Conservation (phyloP, 768 basidiomycete species). For the Coprinellus micaceus region DNA sequence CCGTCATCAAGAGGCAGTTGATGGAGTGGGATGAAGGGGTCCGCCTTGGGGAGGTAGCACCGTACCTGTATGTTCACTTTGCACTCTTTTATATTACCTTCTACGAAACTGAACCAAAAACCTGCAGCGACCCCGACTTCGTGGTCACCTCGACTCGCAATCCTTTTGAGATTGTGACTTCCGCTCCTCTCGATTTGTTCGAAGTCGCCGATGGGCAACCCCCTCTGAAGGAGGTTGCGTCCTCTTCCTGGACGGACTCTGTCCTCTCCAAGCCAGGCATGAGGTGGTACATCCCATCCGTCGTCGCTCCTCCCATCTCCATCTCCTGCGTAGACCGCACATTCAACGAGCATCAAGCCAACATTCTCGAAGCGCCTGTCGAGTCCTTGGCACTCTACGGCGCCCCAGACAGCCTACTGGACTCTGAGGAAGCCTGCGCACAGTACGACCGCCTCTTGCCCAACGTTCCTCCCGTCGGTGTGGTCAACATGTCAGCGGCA, state of each 20-base stretch:
- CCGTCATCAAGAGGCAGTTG: constrained; percentile 57
- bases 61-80: constrained; percentile 40
- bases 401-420: constrained; percentile 60
- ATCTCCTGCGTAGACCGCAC: constrained; percentile 71
- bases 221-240: constrained; percentile 57
- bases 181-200: constrained; percentile 26
- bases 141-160: constrained; percentile 33
- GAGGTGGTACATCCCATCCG: constrained; percentile 84
- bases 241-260: constrained; percentile 63
- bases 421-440: constrained; percentile 50
- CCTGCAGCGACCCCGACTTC: constrained; percentile 51
- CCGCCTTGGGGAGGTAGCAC: constrained; percentile 34
- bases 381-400: constrained; percentile 82
- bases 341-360: constrained; percentile 69
- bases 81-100: too few species aligned
- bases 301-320: constrained; percentile 78
- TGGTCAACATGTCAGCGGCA: constrained; percentile 60
- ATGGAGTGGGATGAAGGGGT: constrained; percentile 44
- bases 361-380: constrained; percentile 60
- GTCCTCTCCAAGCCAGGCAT: constrained; percentile 76
- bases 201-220: constrained; percentile 44
- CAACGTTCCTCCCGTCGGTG: constrained; percentile 59
- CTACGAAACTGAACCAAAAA: too few species aligned
- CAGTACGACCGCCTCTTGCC: constrained; percentile 51
- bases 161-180: constrained; percentile 33